Evolutionary conservation across 2,329 filamentous ascomycete species (phyloP).

Genomic region (Ophiosphaerella korrae): DNA sequence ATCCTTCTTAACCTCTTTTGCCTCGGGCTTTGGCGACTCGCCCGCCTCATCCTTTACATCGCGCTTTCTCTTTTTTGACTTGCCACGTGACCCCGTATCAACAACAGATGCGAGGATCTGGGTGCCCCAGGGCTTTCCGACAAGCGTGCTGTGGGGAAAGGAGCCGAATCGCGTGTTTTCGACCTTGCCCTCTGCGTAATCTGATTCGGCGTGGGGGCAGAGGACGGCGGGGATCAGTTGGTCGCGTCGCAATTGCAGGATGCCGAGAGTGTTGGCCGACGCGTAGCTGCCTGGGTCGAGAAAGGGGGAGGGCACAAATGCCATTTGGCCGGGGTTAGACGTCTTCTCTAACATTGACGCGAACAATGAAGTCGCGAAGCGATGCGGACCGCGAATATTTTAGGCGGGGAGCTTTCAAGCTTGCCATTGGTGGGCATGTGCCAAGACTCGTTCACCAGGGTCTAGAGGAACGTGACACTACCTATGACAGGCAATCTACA

Average conservation of each 20-base stretch:
- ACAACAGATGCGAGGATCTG: constrained; percentile 89
- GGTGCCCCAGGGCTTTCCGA: constrained; percentile 84
- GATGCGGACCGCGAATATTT: constrained; percentile 5
- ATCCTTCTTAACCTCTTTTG: constrained; percentile 41
- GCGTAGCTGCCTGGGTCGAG: constrained; percentile 71
- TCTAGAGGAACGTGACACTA: constrained; percentile 29
- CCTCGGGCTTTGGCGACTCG: constrained; percentile 16
- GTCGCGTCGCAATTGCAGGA: constrained; percentile 88
- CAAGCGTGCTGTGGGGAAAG: constrained; percentile 57
- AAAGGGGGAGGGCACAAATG: constrained; percentile 70
- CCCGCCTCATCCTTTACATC: constrained; percentile 43
- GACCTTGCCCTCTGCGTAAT: constrained; percentile 54
- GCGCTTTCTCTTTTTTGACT: constrained; percentile 57
- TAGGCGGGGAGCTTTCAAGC: constrained; percentile 31
- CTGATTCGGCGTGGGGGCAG: constrained; percentile 42
- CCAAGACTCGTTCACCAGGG: constrained; percentile 31
- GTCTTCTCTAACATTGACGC: no score
- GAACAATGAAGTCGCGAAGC: neutral
- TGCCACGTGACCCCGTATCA: constrained; percentile 86
- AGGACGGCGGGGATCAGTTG: constrained; percentile 75
- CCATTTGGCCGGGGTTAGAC: constrained; percentile 15
- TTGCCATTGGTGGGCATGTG: constrained; percentile 30
- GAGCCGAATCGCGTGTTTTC: constrained; percentile 95
- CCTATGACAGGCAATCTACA: constrained; percentile 7
- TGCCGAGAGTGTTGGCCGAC: constrained; percentile 70